A percentile compares a stretch with the other conserved stretches of the same genome.
Conservation (phyloP, 768 basidiomycete genomes). For the Xerocomus brunneocitrinus region DNA sequence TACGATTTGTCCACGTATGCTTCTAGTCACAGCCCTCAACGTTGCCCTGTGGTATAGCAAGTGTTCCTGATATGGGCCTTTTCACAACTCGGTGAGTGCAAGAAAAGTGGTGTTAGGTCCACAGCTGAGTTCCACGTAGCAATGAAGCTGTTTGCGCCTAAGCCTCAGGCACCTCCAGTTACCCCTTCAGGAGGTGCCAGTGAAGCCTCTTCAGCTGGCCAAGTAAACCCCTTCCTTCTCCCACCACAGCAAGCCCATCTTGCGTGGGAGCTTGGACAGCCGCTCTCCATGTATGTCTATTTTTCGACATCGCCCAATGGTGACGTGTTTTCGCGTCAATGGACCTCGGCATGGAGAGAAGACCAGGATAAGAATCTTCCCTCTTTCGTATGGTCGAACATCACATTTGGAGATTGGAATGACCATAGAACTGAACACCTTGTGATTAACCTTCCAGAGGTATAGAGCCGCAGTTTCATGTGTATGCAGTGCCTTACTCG, state of each 20-base stretch:
- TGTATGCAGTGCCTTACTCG: conserved; percentile 3
- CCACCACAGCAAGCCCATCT: conserved; percentile 52
- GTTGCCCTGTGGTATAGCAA: conserved; percentile 46
- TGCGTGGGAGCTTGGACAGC: conserved; percentile 58
- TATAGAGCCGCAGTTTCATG: conserved; percentile 29
- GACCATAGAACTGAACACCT: conserved; percentile 53
- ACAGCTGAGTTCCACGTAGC: conserved; percentile 30
- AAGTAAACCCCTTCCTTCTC: conserved; percentile 43
- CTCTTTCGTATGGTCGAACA: conserved; percentile 70
- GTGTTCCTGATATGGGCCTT: conserved; percentile 60
- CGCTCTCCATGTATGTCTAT: conserved; percentile 68
- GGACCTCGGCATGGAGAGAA: conserved; percentile 47
- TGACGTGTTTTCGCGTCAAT: conserved; percentile 54
- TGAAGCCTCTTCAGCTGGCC: conserved; percentile 16
- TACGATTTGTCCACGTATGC: conserved; percentile 20
- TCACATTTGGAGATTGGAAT: conserved; percentile 74
- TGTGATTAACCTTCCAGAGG: conserved; percentile 64
- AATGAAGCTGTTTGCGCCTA: conserved; percentile 40
- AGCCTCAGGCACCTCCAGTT: conserved; percentile 30
- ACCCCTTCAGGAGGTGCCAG: conserved; percentile 16
- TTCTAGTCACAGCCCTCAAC: conserved; percentile 2
- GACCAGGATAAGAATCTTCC: conserved; percentile 53
- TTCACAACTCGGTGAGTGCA: conserved; percentile 55
- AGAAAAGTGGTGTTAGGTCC: neutral
- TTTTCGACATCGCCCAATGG: conserved; percentile 62